Evolutionary conservation across 306 rosid species (phyloP).

Genomic region (Dalbergia cochinchinensis): DNA sequence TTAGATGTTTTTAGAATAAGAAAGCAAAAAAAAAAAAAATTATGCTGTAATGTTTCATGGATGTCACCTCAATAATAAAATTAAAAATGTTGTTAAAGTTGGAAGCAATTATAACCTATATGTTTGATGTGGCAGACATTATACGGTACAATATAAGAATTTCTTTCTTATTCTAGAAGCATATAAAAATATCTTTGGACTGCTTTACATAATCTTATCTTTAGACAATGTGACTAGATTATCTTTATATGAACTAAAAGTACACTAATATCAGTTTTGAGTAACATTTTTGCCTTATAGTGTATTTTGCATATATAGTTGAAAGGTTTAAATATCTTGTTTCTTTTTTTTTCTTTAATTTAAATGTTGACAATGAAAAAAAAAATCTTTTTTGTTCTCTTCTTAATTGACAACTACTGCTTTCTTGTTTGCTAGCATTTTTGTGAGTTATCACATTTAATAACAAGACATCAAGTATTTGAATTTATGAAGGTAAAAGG

Average conservation of each 20-base stretch:
- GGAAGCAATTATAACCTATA: not conserved
- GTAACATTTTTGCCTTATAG: not conserved
- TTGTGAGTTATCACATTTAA: not conserved
- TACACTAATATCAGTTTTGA: not conserved
- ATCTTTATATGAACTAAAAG: not conserved
- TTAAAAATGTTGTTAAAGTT: not conserved
- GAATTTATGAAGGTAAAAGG: not conserved
- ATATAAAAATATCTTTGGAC: not conserved
- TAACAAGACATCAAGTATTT: not conserved
- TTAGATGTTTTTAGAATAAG: not conserved
- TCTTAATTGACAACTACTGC: not conserved
- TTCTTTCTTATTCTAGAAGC: not conserved
- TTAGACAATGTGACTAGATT: slow-evolving; percentile 26
- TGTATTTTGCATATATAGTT: not conserved
- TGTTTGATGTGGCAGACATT: not conserved
- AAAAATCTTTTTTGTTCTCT: not conserved
- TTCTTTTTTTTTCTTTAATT: not conserved
- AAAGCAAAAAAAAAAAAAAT: not conserved
- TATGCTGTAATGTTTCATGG: not conserved
- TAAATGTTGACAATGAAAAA: not conserved
- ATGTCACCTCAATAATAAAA: not conserved
- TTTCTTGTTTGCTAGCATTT: not conserved
- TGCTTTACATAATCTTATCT: slow-evolving; percentile 28
- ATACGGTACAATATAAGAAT: not conserved
- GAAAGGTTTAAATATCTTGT: not conserved